A percentile compares a stretch with the other conserved stretches of the same genome.
Conservation (phyloP, 345 rosid genomes). For the Euphorbia peplus region DNA sequence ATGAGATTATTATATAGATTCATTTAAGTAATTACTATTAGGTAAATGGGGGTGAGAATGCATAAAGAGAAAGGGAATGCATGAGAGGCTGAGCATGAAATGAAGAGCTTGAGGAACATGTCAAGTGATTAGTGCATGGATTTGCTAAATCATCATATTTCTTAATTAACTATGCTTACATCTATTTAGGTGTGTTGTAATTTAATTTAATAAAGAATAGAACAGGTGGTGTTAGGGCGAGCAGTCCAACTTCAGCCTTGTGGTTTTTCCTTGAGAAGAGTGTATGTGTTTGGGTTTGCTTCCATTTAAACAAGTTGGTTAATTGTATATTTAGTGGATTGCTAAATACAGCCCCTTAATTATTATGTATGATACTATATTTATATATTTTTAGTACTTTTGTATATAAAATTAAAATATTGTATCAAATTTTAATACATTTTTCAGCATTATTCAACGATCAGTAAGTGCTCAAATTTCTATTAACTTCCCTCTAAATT, state of each 20-base stretch:
- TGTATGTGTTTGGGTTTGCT: background rate
- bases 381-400: too few relatives aligned
- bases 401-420: too few relatives aligned
- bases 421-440: too few relatives aligned
- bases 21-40: too few relatives aligned
- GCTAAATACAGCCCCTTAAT: too few relatives aligned
- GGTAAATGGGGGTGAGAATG: conserved; percentile 1
- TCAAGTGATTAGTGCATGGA: conserved; percentile 35
- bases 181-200: background rate
- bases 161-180: conserved; percentile 12
- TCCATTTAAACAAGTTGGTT: background rate
- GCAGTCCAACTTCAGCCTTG: too few relatives aligned
- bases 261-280: background rate
- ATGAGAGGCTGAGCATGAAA: conserved; percentile 33
- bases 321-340: too few relatives aligned
- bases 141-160: conserved; percentile 18
- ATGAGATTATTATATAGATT: too few relatives aligned
- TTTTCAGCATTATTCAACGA: too few relatives aligned
- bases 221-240: conserved; percentile 14
- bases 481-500: too few relatives aligned
- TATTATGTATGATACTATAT: too few relatives aligned
- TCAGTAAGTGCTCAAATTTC: too few relatives aligned
- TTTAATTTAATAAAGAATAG: conserved; percentile 9
- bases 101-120: conserved; percentile 34
- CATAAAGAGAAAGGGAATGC: conserved; percentile 26